Evolutionary conservation across 2,329 filamentous ascomycete genomes (phyloP), one percentile per base, ranked within the genome.

Genomic region (Paraconiothyrium brasiliense): DNA sequence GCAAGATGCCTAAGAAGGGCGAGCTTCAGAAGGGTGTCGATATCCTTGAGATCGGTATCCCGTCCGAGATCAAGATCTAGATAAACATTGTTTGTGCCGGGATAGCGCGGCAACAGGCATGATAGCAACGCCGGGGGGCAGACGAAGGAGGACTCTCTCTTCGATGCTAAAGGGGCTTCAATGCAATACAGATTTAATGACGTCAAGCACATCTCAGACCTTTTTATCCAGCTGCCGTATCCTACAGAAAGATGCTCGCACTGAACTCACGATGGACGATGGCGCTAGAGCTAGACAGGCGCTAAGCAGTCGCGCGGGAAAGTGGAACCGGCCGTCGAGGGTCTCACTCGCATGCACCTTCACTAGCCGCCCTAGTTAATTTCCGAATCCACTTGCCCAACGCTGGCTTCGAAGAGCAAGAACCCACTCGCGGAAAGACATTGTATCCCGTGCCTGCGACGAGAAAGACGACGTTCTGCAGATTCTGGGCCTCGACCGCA

Each of bases 1-100:
- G 88, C 41, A 91, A 88, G 79, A 97, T 98, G 93, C 90, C 92
- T 1, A 84, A 82, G 57, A 97, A 97, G 87, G 88, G 82, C 64
- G 87, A 97, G 74, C 80, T 98, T 51, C 79, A 90, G 75, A 85
- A 84, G 54, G 91, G 90, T 0, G 78, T 76, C 46, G 82, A 84
- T 63, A 80, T 84, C 54, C 61, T 84, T 67, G 76, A 82, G 63
- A 74, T 84, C 62, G 73, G 74, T 20, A 69, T 83, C 20, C 81
- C 82, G 24, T 75, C 76, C 47, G 81, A 82, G 71, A 78, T 82
- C 47, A 81, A 80, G 73, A 82, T 83, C 20, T 83, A 47, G 24
- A 37, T n/a, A 27, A 16, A 43, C 22, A 22, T 43, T 22, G 39
- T 41, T 54, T 24, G 4, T 47, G 7, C 50, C 34, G 37, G 41